Evolutionary conservation across 345 rosid species (phyloP).

Genomic region (Bruguiera gymnorhiza): DNA sequence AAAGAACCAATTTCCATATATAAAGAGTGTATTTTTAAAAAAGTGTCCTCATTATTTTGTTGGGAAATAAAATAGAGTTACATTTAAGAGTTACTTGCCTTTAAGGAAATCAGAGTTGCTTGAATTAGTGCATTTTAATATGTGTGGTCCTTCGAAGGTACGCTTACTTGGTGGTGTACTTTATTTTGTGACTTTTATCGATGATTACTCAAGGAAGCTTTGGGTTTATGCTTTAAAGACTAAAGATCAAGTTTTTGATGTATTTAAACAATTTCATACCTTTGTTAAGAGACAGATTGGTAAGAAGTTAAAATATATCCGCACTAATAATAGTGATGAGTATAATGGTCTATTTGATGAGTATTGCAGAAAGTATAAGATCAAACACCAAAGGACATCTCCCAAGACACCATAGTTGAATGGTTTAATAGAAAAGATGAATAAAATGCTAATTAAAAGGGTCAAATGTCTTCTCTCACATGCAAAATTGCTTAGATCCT

Average conservation of each 20-base stretch:
- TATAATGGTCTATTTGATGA: background rate
- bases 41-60: background rate
- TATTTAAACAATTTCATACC: background rate
- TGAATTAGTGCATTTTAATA: background rate
- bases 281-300: background rate
- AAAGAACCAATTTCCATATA: background rate
- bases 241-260: background rate
- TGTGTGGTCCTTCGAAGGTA: background rate
- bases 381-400: background rate
- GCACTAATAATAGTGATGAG: background rate
- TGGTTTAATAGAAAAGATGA: background rate
- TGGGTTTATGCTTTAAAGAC: background rate
- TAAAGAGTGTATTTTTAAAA: background rate
- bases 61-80: background rate
- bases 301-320: background rate
- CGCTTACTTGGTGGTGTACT: background rate
- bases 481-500: background rate
- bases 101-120: background rate
- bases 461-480: background rate
- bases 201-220: background rate
- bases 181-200: constrained; percentile 6
- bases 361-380: background rate
- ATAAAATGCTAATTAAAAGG: background rate
- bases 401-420: background rate
- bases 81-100: background rate